These are phyloP conservation scores for Cicer yamashitae DNA, from an alignment of 306 rosid species.

Conservation along the genomic window DNA sequence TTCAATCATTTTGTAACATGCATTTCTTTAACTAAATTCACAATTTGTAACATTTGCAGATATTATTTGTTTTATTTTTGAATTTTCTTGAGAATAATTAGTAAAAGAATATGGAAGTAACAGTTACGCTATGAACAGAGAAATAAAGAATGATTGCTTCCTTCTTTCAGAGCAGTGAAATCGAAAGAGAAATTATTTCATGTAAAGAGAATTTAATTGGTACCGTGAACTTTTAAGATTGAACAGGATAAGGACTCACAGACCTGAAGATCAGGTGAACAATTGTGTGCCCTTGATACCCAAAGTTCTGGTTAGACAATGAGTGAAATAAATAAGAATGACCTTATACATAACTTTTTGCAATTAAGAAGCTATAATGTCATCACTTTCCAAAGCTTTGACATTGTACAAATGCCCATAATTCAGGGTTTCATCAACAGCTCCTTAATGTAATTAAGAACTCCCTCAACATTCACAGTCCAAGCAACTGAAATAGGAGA, in stretches of 20 bases:
- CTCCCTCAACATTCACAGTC: conserved; percentile 81
- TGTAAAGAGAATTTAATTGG: conserved; percentile 28
- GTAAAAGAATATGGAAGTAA: too few relatives aligned
- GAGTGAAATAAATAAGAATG: conserved; percentile 35
- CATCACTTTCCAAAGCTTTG: conserved; percentile 33
- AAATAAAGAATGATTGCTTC: conserved; percentile 10
- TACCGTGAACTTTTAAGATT: conserved; percentile 38
- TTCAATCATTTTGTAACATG: too few relatives aligned
- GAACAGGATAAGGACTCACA: conserved; percentile 20
- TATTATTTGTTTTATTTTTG: too few relatives aligned
- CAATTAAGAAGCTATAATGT: conserved; percentile 25
- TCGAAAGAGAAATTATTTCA: background rate
- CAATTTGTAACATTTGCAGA: too few relatives aligned
- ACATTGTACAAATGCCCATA: conserved; percentile 22
- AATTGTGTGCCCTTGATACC: conserved; percentile 39
- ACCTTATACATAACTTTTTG: conserved; percentile 1
- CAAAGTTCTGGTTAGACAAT: conserved; percentile 29
- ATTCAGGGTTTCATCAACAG: conserved; percentile 69
- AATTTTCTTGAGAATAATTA: too few relatives aligned
- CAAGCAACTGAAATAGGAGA: conserved; percentile 90
- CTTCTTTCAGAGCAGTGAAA: background rate
- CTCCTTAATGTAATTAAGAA: conserved; percentile 58
- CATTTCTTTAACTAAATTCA: too few relatives aligned
- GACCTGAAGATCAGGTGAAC: conserved; percentile 12
- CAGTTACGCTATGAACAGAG: too few relatives aligned